Percentiles rank a stretch among this genome's conserved stretches.
Conservation (phyloP, 2,329 filamentous ascomycete genomes). For the Tolypocladium album region DNA sequence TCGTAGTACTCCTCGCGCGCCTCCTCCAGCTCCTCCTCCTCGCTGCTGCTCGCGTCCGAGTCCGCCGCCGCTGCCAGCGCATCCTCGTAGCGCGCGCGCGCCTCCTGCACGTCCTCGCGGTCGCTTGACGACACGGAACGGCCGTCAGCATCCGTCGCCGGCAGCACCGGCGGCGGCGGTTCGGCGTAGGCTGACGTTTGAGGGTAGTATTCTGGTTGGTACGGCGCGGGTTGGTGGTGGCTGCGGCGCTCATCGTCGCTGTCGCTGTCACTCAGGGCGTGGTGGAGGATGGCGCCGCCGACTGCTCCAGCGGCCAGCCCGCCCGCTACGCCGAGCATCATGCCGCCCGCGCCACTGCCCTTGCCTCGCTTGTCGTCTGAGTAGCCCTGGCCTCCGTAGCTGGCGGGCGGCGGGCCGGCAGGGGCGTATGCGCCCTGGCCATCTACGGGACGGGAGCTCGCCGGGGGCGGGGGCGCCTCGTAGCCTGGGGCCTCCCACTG, state of each 20-base stretch:
- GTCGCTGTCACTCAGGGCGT: constrained; percentile 29
- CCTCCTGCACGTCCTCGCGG: constrained; percentile 29
- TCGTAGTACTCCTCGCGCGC: constrained; percentile 39
- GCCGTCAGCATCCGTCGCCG: constrained; percentile 28
- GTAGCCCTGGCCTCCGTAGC: background rate
- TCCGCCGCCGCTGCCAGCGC: constrained; percentile 25
- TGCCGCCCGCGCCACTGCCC: constrained; percentile 37
- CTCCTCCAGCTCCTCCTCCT: constrained; percentile 40
- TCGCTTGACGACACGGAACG: constrained; percentile 30
- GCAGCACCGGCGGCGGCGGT: constrained; percentile 24
- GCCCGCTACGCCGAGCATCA: constrained; percentile 47
- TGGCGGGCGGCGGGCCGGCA: background rate
- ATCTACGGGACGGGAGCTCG: constrained; percentile 10
- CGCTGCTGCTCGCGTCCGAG: constrained; percentile 38
- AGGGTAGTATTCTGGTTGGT: background rate
- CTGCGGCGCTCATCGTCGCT: constrained; percentile 7
- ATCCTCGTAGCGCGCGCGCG: constrained; percentile 31
- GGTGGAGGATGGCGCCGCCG: constrained; percentile 46
- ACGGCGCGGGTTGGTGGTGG: background rate
- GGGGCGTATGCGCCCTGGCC: background rate
- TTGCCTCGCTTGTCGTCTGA: constrained; percentile 18
- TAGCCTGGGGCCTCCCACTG: constrained; percentile 52
- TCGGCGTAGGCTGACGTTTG: background rate
- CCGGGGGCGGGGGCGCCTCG: constrained; percentile 11
- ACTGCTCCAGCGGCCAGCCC: constrained; percentile 47